phyloP scores from a whole-genome alignment of 2,329 filamentous ascomycete genomes.

The Exophiala phaeomuriformis region DNA sequence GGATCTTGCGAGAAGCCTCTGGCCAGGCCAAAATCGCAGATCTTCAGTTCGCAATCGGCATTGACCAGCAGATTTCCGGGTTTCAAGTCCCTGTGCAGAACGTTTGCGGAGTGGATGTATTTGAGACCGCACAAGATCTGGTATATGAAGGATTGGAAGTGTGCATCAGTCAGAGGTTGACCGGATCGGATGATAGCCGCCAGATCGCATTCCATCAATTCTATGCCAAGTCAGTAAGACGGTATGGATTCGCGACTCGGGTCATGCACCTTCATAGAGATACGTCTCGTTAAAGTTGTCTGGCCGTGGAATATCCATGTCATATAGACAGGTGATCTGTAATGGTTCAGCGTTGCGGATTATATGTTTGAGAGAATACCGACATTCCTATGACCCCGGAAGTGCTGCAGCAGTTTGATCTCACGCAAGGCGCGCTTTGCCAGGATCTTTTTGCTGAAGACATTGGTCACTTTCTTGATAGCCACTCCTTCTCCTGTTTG shows the following conservation, averaged over 20 bases:
- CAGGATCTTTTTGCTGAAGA: constrained; percentile 99
- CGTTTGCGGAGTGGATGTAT: constrained; percentile 98
- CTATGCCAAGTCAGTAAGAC: constrained; percentile 44
- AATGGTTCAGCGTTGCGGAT: constrained; percentile 33
- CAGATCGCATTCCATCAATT: constrained; percentile 98
- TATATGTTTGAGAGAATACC: constrained; percentile 32
- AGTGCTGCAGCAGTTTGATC: constrained; percentile 98
- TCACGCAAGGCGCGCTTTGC: constrained; percentile 96
- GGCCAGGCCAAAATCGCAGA: constrained; percentile 94
- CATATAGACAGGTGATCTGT: constrained; percentile 96
- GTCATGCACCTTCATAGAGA: constrained; percentile 77
- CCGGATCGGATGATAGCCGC: constrained; percentile 96
- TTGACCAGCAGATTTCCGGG: constrained; percentile 96
- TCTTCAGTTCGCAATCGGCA: constrained; percentile 98
- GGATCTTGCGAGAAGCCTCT: constrained; percentile 95
- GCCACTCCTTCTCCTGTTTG: constrained; percentile 88
- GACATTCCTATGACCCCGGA: constrained; percentile 81
- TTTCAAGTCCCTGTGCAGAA: constrained; percentile 93
- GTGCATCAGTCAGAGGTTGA: constrained; percentile 92
- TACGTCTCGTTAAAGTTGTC: constrained; percentile 99
- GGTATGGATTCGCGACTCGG: not conserved
- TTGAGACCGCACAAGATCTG: constrained; percentile 98
- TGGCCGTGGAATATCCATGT: constrained; percentile 97
- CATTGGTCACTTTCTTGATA: constrained; percentile 99
- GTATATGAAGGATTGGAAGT: constrained; percentile 99